Evolutionary conservation across 2,329 filamentous ascomycete species (phyloP), one percentile per base, ranked within the genome.

Genomic region (Fusarium sororula): DNA sequence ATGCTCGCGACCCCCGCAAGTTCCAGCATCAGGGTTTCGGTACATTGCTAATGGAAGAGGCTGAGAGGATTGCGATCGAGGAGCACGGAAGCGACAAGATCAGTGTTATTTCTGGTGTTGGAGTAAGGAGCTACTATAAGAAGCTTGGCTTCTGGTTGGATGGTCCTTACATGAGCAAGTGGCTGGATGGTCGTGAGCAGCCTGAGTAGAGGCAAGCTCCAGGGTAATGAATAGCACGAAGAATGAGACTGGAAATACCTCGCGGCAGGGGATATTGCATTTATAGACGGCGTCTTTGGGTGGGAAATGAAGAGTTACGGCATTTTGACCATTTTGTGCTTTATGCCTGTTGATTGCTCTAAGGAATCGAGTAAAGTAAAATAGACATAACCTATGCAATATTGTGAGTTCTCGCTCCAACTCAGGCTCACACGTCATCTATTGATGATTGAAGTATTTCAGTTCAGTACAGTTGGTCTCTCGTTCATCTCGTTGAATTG

Each of bases 11-110:
- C 78, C 95, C 96, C 26, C 92, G 93, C 83, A 98, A 98, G 84
- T 98, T 98, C 84, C 96, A 99, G 85, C 96, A 99, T 84, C 96
- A 98, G 81, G 96, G 96, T 1, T 99, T 97, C 76, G 96, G 96
- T 54, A 99, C 96, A 4, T 83, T 99, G 70, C 81, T 99, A 75
- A 99, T 99, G 97, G 96, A 98, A 80, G 96, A 98, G 84, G 97
- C 96, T 0, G 96, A 98, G 85, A 89, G 95, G 58, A 99, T 99
- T 74, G 96, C 97, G 1, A 89, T 94, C 63, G 93, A 98, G 74
- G 96, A 99, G 84, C 96, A 99, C 80, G 93, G 95, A 11, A 98
- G 95, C 77, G 88, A 89, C 69, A 99, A 99, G 87, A 94, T 99
- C 63, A 96, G 94, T 80, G 95, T 99, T 75, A 99, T 99, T 70